These are phyloP conservation scores for Plasmopara viticola DNA, from an alignment of 352 stramenopile genomes.

Conservation along the genomic window DNA sequence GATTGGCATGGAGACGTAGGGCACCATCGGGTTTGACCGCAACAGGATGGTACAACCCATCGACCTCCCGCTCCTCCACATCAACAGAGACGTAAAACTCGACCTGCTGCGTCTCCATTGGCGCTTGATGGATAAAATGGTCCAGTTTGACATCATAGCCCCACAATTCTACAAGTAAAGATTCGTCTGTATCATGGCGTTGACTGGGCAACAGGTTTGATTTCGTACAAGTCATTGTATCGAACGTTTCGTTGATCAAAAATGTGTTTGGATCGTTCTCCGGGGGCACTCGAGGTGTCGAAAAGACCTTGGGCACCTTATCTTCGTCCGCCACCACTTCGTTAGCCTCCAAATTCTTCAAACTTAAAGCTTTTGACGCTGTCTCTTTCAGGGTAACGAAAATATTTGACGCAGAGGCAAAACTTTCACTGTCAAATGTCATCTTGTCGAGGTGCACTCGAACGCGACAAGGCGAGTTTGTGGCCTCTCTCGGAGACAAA, in stretches of 20 bases:
- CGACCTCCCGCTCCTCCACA: constrained; percentile 57
- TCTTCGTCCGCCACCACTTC: constrained; percentile 3
- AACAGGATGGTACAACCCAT: constrained; percentile 61
- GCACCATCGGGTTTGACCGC: constrained; percentile 63
- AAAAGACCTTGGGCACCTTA: constrained; percentile 17
- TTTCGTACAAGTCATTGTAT: constrained; percentile 14
- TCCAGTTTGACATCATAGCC: constrained; percentile 33
- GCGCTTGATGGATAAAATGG: neutral
- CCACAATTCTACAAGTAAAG: constrained; percentile 47
- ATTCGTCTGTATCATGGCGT: constrained; percentile 23
- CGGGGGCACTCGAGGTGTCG: constrained; percentile 18
- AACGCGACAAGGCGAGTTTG: constrained; percentile 10
- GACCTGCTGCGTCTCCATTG: constrained; percentile 18
- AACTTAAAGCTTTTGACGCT: constrained; percentile 6
- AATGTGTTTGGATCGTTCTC: constrained; percentile 10
- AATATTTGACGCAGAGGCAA: constrained; percentile 14
- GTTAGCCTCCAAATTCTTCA: constrained; percentile 8
- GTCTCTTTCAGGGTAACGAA: constrained; percentile 31
- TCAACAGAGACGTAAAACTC: constrained; percentile 71
- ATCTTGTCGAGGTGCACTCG: constrained; percentile 25
- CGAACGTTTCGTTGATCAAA: constrained; percentile 20
- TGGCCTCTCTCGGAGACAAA: constrained; percentile 14
- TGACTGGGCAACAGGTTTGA: constrained; percentile 15
- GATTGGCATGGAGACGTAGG: constrained; percentile 55
- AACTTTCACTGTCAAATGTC: constrained; percentile 18